Percentiles rank a stretch among this genome's conserved stretches.
phyloP scores from a whole-genome alignment of 2,329 filamentous ascomycete genomes.

The Huntiella decipiens region DNA sequence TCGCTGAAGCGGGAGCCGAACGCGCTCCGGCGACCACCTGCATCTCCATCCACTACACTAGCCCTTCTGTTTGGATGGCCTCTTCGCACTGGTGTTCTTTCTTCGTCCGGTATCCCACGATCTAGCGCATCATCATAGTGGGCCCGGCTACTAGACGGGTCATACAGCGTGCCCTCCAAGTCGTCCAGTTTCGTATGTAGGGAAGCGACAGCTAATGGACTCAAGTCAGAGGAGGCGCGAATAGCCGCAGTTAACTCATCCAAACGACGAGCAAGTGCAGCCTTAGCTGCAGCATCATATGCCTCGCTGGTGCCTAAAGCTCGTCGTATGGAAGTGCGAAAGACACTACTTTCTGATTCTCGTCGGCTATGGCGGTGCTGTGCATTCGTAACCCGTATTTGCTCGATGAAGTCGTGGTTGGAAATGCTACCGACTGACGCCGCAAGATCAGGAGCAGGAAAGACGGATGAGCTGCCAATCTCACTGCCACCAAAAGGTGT shows the following conservation, averaged over 20 bases:
- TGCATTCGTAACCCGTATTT: slow-evolving; percentile 4
- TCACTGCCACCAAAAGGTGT: too few relatives aligned
- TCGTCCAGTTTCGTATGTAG: slow-evolving; percentile 9
- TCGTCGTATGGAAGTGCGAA: slow-evolving; percentile 7
- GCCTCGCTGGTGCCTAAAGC: slow-evolving; percentile 9
- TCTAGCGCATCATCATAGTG: slow-evolving; percentile 7
- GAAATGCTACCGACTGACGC: neutral
- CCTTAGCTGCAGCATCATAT: slow-evolving; percentile 11
- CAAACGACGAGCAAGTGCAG: slow-evolving; percentile 8
- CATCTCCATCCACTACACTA: too few relatives aligned
- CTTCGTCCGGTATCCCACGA: neutral
- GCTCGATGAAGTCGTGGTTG: neutral
- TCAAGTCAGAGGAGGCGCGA: slow-evolving; percentile 7
- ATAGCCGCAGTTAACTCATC: slow-evolving; percentile 8
- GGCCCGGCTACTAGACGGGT: slow-evolving; percentile 5
- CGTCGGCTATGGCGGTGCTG: slow-evolving; percentile 3
- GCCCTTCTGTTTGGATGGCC: too few relatives aligned
- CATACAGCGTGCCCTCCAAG: slow-evolving; percentile 5
- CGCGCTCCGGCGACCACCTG: neutral
- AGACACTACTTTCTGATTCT: slow-evolving; percentile 6
- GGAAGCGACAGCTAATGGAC: slow-evolving; percentile 8
- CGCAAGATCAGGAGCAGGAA: neutral
- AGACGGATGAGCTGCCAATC: neutral
- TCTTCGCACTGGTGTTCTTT: too few relatives aligned
- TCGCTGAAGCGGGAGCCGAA: slow-evolving; percentile 9